These are phyloP conservation scores for Solanum chilense DNA, from an alignment of 257 asterid genomes.

Conservation along the genomic window DNA sequence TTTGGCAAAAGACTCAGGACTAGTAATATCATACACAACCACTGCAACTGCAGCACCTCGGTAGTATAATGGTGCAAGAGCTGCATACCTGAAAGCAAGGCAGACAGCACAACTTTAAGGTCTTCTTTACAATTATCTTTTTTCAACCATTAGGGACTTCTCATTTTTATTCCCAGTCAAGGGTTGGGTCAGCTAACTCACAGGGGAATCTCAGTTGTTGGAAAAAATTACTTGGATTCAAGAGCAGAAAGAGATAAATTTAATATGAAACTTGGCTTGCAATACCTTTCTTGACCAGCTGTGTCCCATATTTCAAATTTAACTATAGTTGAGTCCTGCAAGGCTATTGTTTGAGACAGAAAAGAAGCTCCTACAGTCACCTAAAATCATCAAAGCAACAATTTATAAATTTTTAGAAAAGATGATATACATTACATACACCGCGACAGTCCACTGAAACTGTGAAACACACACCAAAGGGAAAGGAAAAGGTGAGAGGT, in stretches of 20 bases:
- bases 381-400: constrained; percentile 27
- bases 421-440: not conserved
- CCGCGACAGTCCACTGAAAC: not conserved
- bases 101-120: not conserved
- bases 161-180: not conserved
- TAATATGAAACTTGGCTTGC: not conserved
- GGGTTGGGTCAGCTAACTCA: not conserved
- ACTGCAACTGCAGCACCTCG: constrained; percentile 84
- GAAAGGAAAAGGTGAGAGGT: not conserved
- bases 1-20: constrained; percentile 76
- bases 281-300: constrained; percentile 97
- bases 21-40: constrained; percentile 79
- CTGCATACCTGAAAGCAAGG: constrained; percentile 50
- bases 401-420: not conserved
- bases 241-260: not conserved
- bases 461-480: not conserved
- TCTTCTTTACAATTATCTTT: not conserved
- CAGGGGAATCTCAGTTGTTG: not conserved
- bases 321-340: constrained; percentile 92
- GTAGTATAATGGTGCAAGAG: constrained; percentile 74
- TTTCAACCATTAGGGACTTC: not conserved
- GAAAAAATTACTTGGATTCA: not conserved
- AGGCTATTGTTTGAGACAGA: constrained; percentile 92
- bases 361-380: constrained; percentile 93
- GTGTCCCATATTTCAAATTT: constrained; percentile 99